Base-by-base conservation (phyloP, 202 grass and related monocot species). In the Cymbopogon flexuosus region DNA sequence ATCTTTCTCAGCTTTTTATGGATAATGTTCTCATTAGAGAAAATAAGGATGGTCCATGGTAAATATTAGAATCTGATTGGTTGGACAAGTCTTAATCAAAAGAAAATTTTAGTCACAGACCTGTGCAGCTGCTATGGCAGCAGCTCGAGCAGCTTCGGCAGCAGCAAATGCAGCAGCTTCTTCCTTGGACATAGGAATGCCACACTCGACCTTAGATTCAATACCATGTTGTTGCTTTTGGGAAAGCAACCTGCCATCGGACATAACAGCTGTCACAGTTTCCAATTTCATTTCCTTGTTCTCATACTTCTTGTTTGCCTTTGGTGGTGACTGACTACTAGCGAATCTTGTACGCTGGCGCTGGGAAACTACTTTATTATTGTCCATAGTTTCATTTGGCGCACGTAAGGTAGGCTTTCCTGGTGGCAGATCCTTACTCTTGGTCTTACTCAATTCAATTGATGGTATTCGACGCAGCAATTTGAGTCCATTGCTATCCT, bases 111-210 rank as follows among this genome's bases (percentile, higher is more conserved):
- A 78, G 19, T 39, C 5, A 64, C 49, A 22, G 24, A 99, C 96
- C 96, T 99, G 78, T 60, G 88, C 96, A 90, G 90, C 92, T 84
- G 93, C 91, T 78, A 95, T 75, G 49, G 96, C 96, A 57, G 96
- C 90, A 85, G 78, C 88, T 84, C 88, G 92, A 83, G 96, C 96
- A 84, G 85, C 84, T 88, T 96, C 92, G 2, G 89, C 92, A 85
- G 88, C 96, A 93, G 96, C 90, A 39, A 89, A 91, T 69, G 87
- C 90, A 78, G 90, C 92, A 83, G 88, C 90, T 80, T 89, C 95
- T 89, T 99, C 96, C 85, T 91, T 70, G 5, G 96, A 99, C 67
- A 93, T 84, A 82, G 74, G 79, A 18, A 90, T 56, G 69, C 19
- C 83, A 31, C 65, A 66, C 36, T 99, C 85, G 5, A 9, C 58